Base-by-base conservation (phyloP, 371 early-diverging fungal species). In the Syncephalis fuscata region DNA sequence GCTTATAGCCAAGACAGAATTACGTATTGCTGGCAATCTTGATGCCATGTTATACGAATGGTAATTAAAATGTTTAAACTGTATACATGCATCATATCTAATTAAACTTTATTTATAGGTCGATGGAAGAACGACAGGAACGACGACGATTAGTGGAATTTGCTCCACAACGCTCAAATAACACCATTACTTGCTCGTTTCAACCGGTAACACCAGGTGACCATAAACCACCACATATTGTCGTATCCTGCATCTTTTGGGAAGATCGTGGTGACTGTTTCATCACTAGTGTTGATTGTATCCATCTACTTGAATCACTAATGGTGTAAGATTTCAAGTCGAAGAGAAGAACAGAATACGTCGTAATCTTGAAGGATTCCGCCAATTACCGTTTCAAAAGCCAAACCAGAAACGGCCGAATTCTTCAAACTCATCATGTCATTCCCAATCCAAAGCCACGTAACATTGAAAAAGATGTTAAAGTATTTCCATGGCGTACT, bases 331-430 rank as follows among this genome's bases (percentile, higher is more conserved):
- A 11, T 84, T 86, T 51, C 81, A 79, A 0, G 80, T 82, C 1
- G 85, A 85, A 55, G 85, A 85, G 56, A 87, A 87, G 63, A 87
- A 85, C 57, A 70, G 87, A 20, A 84, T 87, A 32, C 73, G 87
- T 4, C 78, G 87, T 49, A 85, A 85, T 40, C 64, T 85, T 11
- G 87, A 87, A 52, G 82, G 78, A 0, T 87, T 83, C 64, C 72
- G 82, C 87, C 87, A 2, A 56, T 79, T 40, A 85, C 85, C 0
- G 78, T 83, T 10, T 73, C 77, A 54, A 86, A 86, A 59, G 71
- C 74, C 57, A 80, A 80, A 51, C 58, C 73, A 5, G 79, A 83
- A 22, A 73, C 76, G 23, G 73, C 76, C 11, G 79, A 75, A 15
- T 83, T 87, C 50, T 87, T 82, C 65, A 78, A 77, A 58, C 54